phyloP scores from a whole-genome alignment of 2,329 filamentous ascomycete species.

The Mariannaea sp. region DNA sequence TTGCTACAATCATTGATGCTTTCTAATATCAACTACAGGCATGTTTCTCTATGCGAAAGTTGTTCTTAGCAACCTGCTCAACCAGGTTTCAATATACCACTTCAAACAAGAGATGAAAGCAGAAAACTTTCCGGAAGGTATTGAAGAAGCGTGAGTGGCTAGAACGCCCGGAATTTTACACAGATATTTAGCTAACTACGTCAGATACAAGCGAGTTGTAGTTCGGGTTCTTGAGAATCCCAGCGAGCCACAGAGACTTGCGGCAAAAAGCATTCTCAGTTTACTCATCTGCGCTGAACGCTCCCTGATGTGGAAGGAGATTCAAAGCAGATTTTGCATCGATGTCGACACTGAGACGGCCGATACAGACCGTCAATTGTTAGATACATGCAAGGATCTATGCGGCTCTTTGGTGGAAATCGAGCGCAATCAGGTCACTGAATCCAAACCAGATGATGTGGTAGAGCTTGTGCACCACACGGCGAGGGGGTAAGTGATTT shows the following conservation, averaged over 20 bases:
- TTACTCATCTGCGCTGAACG: slow-evolving; percentile 9
- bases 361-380: neutral
- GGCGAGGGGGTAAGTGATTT: too few species aligned
- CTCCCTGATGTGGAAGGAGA: slow-evolving; percentile 15
- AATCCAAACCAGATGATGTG: neutral
- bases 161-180: too few species aligned
- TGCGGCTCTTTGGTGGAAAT: slow-evolving; percentile 17
- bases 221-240: neutral
- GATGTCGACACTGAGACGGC: neutral
- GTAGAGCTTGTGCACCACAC: slow-evolving; percentile 20
- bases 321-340: slow-evolving; percentile 20
- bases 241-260: neutral
- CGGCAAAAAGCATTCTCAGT: slow-evolving; percentile 1
- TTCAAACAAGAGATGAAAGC: slow-evolving; percentile 13
- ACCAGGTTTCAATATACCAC: neutral
- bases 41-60: slow-evolving; percentile 25
- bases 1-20: too few species aligned
- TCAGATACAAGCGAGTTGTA: slow-evolving; percentile 12
- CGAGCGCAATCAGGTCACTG: neutral
- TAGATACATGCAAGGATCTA: slow-evolving; percentile 13
- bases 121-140: slow-evolving; percentile 6
- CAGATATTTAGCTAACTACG: neutral
- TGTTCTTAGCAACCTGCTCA: slow-evolving; percentile 16
- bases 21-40: slow-evolving; percentile 2
- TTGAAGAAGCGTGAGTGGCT: slow-evolving; percentile 12